Percentiles rank a stretch among this genome's conserved stretches.
Evolutionary conservation across 306 rosid species (phyloP).

Genomic region (Dalbergia cultrata): DNA sequence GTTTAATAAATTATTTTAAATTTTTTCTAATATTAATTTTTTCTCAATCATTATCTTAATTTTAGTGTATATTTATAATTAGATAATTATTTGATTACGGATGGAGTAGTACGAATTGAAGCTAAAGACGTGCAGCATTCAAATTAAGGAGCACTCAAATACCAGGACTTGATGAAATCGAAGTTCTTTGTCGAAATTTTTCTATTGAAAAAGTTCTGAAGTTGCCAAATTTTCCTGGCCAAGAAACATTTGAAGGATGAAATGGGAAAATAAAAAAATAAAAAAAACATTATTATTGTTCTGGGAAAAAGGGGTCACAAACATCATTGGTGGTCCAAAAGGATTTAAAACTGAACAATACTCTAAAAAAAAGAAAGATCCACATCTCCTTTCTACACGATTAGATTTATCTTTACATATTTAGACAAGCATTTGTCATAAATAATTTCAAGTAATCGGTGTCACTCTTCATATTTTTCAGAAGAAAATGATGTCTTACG

Average conservation of each 20-base stretch:
- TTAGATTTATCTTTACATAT: background rate
- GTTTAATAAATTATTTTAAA: no score
- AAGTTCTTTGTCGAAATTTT: background rate
- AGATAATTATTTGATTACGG: no score
- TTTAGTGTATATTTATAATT: no score
- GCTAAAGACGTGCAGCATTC: background rate
- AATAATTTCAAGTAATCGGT: background rate
- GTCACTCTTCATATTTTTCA: background rate
- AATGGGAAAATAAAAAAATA: background rate
- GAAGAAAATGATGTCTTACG: background rate
- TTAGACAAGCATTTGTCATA: background rate
- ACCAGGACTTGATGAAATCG: background rate
- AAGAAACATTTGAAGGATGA: background rate
- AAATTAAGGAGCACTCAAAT: background rate
- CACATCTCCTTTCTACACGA: background rate
- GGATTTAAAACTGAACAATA: background rate
- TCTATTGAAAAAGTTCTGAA: background rate
- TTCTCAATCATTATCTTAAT: no score
- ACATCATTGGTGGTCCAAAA: constrained; percentile 7
- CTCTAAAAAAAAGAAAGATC: background rate
- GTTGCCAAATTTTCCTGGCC: background rate
- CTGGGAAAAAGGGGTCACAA: background rate
- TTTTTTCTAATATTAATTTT: no score
- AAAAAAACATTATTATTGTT: background rate
- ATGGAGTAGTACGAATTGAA: background rate